Base-by-base conservation (phyloP, 352 stramenopile genomes). In the Globisporangium rhizosaccharum region DNA sequence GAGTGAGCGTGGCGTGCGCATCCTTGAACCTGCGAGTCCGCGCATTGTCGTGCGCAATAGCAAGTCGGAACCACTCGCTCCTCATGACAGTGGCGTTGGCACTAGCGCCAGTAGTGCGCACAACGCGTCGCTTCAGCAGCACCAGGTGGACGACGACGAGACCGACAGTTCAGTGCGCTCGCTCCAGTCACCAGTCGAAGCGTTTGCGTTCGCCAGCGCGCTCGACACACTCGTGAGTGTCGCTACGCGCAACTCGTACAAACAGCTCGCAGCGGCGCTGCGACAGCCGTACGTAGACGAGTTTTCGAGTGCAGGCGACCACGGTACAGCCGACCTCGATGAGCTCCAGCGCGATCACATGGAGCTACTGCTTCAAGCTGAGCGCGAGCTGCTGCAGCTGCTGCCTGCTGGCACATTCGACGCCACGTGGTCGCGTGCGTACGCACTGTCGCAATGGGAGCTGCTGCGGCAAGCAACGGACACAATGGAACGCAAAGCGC, bases 381-480 rank as follows among this genome's bases (percentile, higher is more conserved):
- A 70, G 33, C 58, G 51, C 26, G 50, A 59, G 36, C 5, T 70
- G 51, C 30, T 70, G 18, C 45, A 28, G 6, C 11, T 39, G 18
- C 9, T 36, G 30, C 9, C 30, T 36, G 30, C 30, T 9, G 30
- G 30, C 5, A 36, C 30, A 36, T 26, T 50, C n/a, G 62, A 68
- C 26, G 33, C 56, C 20, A 62, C 65, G 18, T 75, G 68, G 68
- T 20, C 47, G 14, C 39, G 23, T 2, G 17, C 47, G 8, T 67
- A 61, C 20, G 46, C 64, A 5, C 50, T 64, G 2, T 17, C 54
- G 3, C 61, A 72, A n/a, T 72, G 65, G 68, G 53, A 51, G 17
- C 46, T 48, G 20, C 20, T 75, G n/a, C 53, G 60, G 1, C 56
- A 63, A 17, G 28, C 53, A 28, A 55, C 59, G 15, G 18, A 57